Percentiles rank a stretch among this genome's conserved stretches.
Evolutionary conservation across 2,329 filamentous ascomycete species (phyloP).

Genomic region (Talaromyces sp.): DNA sequence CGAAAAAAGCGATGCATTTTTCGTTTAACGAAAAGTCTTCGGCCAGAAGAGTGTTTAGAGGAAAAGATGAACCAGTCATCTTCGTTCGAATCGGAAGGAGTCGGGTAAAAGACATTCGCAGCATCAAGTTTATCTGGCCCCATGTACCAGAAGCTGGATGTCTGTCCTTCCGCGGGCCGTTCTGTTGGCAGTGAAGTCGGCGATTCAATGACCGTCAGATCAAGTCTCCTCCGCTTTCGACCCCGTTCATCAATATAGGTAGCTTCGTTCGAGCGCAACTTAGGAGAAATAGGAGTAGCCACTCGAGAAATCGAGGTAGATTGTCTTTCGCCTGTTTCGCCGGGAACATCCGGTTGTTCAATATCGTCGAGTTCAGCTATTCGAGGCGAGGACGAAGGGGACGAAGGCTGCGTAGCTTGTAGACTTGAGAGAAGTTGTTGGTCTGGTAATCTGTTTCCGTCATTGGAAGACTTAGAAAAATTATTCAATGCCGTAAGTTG

Average conservation of each 20-base stretch:
- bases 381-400: constrained; percentile 3
- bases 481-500: neutral
- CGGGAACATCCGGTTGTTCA: neutral
- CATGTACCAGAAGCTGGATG: constrained; percentile 31
- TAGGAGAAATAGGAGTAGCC: neutral
- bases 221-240: constrained; percentile 28
- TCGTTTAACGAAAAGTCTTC: constrained; percentile 29
- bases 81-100: constrained; percentile 23
- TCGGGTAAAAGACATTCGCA: constrained; percentile 42
- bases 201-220: constrained; percentile 15
- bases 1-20: constrained; percentile 25
- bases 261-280: constrained; percentile 21
- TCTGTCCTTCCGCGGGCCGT: neutral
- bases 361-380: constrained; percentile 3
- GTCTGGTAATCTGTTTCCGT: neutral
- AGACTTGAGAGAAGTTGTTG: neutral
- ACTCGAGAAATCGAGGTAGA: neutral
- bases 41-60: constrained; percentile 21
- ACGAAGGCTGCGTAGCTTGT: constrained; percentile 1
- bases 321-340: constrained; percentile 41
- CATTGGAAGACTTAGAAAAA: neutral
- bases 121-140: constrained; percentile 33
- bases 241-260: constrained; percentile 23
- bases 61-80: constrained; percentile 24
- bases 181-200: neutral